Conservation (phyloP, 2,329 filamentous ascomycete genomes). For the Neonectria coccinea region DNA sequence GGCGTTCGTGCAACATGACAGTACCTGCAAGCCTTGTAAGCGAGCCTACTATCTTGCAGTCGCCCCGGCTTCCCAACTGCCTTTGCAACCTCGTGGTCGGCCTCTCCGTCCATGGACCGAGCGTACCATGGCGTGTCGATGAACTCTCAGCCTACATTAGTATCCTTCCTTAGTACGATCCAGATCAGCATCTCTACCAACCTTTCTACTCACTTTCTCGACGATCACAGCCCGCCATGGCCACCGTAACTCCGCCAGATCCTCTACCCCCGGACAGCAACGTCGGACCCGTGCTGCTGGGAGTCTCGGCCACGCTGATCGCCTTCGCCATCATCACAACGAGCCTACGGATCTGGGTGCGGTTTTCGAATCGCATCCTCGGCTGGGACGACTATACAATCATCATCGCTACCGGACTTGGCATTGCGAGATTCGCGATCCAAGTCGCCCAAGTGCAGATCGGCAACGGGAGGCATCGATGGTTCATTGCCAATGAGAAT, state of each 20-base stretch:
- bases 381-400: slow-evolving; percentile 56
- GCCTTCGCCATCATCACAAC: slow-evolving; percentile 49
- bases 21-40: not conserved
- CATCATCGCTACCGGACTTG: slow-evolving; percentile 45
- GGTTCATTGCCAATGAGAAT: slow-evolving; percentile 48
- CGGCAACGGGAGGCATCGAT: slow-evolving; percentile 55
- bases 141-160: not conserved
- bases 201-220: not conserved
- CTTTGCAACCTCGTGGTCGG: not conserved
- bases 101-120: not conserved
- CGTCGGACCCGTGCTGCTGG: slow-evolving; percentile 48
- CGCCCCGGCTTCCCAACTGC: not conserved
- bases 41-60: not conserved
- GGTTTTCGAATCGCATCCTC: slow-evolving; percentile 44
- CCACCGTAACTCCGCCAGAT: slow-evolving; percentile 32
- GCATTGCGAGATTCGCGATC: slow-evolving; percentile 47
- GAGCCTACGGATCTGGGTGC: slow-evolving; percentile 48
- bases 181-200: not conserved
- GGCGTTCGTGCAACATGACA: not conserved
- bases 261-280: slow-evolving; percentile 53
- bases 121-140: not conserved
- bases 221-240: slow-evolving; percentile 23
- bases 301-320: slow-evolving; percentile 49
- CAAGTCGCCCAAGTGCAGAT: slow-evolving; percentile 49
- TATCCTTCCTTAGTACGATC: not conserved